Conservation (phyloP, 2,329 filamentous ascomycete genomes). For the Ophiosphaerella narmari region DNA sequence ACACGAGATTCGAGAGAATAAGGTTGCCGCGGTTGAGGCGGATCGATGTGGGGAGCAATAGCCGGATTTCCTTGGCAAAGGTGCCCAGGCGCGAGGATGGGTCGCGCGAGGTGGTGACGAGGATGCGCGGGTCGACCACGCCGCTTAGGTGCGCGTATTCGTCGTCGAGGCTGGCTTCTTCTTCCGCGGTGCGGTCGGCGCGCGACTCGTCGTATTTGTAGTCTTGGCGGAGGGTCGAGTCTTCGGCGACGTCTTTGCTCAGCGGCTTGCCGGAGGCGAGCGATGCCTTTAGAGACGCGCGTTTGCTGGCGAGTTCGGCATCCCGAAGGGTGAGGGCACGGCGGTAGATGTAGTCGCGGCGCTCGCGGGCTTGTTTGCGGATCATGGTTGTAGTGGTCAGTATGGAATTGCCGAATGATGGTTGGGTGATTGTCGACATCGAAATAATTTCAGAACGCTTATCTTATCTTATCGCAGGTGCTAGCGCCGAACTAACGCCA, state of each 20-base stretch:
- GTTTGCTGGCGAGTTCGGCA: conserved; percentile 90
- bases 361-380: conserved; percentile 69
- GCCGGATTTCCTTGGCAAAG: conserved; percentile 89
- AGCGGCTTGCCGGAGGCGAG: conserved; percentile 88
- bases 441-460: neutral
- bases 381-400: conserved; percentile 22
- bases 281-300: conserved; percentile 82
- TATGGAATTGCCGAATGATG: neutral
- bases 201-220: conserved; percentile 92
- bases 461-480: neutral
- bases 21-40: conserved; percentile 90
- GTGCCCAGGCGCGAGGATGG: conserved; percentile 83
- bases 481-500: neutral
- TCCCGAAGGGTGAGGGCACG: conserved; percentile 77
- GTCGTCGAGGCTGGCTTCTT: conserved; percentile 78
- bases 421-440: neutral
- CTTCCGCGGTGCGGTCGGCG: conserved; percentile 67
- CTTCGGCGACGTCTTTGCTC: conserved; percentile 80
- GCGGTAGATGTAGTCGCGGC: conserved; percentile 80
- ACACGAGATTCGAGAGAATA: conserved; percentile 82
- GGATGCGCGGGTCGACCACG: conserved; percentile 82
- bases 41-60: conserved; percentile 83
- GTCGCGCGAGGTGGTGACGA: conserved; percentile 89
- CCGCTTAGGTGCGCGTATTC: conserved; percentile 93
- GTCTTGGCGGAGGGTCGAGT: conserved; percentile 81